Evolutionary conservation across 2,329 filamentous ascomycete genomes (phyloP), one percentile per base, ranked within the genome.

Genomic region (Verticillium tricorpus): DNA sequence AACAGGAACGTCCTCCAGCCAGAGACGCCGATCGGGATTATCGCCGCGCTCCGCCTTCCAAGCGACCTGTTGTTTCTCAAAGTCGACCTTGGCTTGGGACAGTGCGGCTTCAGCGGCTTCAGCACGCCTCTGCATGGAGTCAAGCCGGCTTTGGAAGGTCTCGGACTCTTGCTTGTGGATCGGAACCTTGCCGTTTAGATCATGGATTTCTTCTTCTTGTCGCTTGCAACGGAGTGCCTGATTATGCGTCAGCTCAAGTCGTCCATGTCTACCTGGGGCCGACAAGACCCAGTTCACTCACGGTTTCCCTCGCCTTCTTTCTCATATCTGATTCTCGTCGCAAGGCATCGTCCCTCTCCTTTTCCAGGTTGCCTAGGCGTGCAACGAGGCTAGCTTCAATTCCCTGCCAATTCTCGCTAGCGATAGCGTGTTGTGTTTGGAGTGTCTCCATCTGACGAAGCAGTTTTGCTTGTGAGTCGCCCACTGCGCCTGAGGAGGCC

Each of bases 321-420:
- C 95, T 85, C 76, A 96, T 86, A 45, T 98, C 95, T 5, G 86
- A 89, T 76, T 99, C 95, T 62, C 92, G 88, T 67, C 88, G 88
- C 58, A 87, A 82, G 9, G 91, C 86, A 70, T 99, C 95, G 70
- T 98, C 93, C 61, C 92, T 87, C 74, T 99, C 96, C 72, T 90
- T 95, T 73, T 99, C 95, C 11, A 98, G 80, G 58, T 81, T 89
- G 4, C 88, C 83, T 12, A 95, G 83, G 62, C 93, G 86, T 25
- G 91, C 87, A 58, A 94, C 84, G 35, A 99, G 77, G 2, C 91
- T 96, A 11, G 90, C 86, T 74, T 99, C 94, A 64, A 99, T 96
- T 0, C 93, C 92, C 72, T 97, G 93, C 95, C 96, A 99, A 69
- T 99, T 99, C 71, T 96, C 92, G 67, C 92, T 95, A 1, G 95